Base-by-base conservation (phyloP, 495 filamentous ascomycete species). In the Penicillium angulare region DNA sequence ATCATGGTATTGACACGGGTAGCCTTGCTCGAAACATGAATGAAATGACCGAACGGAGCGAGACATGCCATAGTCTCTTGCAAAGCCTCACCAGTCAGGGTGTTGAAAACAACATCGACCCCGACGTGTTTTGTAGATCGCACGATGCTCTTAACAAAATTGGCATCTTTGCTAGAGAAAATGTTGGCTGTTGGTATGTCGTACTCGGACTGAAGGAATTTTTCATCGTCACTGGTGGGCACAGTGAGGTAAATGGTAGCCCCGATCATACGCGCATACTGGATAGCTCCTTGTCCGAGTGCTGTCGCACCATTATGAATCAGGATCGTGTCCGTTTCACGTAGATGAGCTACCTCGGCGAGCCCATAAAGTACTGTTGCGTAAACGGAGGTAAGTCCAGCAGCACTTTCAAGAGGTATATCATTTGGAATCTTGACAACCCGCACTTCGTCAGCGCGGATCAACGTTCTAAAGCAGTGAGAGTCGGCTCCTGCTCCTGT, bases 31-130 rank as follows among this genome's bases (percentile, higher is more conserved):
- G 71, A 72, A 18, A 77, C 74, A 35, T 78, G 64, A 13, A 81
- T 51, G 39, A 79, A 80, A 7, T 54, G 57, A 0, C 77, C 77
- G 42, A 73, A 77, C 6, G 68, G 63, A 5, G 81, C 79, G 16
- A 84, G 43, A 39, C 69, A 80, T 7, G 68, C 55, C 68, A 74
- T 79, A 2, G 72, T 69, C 3, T 57, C 72, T 4, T 59, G 70
- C 0, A 81, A 59, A 7, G 59, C 49, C 16, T 80, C 72, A 0
- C 75, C 73, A 0, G 64, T 49, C 7, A 78, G 44, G 0, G 74
- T 74, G 56, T 82, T 83, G 7, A 85, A 57, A 2, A 85, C 67
- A 3, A 79, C 60, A 43, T 86, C 80, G 2, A 86, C 81, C 0
- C 85, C 84, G 2, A 61, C 45, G 1, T 70, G 71, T 0, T 69